A percentile compares a stretch with the other conserved stretches of the same genome.
Conservation (phyloP, 1,284 basidiomycete genomes). For the Schizophyllum commune region DNA sequence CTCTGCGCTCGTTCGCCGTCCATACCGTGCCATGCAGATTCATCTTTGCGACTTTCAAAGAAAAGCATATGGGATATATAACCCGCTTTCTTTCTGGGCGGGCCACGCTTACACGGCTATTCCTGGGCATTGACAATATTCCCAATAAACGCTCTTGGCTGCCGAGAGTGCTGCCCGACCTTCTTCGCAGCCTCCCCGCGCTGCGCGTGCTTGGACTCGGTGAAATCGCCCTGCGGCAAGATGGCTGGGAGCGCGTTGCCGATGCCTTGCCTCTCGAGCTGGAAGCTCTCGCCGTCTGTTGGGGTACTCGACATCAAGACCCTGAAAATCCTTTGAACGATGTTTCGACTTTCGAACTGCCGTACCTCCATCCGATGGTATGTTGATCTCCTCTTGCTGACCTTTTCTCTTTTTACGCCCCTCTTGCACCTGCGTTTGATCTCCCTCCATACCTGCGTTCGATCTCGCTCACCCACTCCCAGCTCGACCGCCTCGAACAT, state of each 20-base stretch:
- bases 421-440: background rate
- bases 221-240: background rate
- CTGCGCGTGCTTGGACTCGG: background rate
- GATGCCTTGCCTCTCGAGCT: background rate
- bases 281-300: background rate
- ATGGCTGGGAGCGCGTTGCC: background rate
- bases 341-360: background rate
- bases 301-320: background rate
- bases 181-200: background rate
- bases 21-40: background rate
- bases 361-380: background rate
- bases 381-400: background rate
- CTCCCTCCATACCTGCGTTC: background rate
- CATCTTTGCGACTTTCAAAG: background rate
- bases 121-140: background rate
- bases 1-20: background rate
- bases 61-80: background rate
- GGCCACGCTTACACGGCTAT: background rate
- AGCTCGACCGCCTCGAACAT: conserved; percentile 22
- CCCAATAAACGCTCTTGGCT: background rate
- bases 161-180: background rate
- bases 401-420: too few species aligned
- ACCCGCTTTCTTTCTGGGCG: background rate
- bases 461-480: background rate
- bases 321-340: background rate